Percentiles rank a stretch among this genome's conserved stretches.
Conservation (phyloP, 805 yeast species). For the Peterozyma xylosa region DNA sequence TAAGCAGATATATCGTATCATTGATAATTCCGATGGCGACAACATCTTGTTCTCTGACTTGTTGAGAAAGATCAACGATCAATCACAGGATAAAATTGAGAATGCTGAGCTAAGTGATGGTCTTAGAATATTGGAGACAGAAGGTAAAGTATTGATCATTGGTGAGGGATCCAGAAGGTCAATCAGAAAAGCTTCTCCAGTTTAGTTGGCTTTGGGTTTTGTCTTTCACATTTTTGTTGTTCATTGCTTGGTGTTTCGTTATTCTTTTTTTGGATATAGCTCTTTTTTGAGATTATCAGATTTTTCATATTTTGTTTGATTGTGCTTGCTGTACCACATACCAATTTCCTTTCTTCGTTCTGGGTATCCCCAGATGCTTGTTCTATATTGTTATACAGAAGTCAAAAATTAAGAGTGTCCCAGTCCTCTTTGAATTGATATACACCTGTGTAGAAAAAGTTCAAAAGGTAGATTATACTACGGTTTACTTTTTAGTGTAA, state of each 20-base stretch:
- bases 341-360: too few species aligned
- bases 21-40: constrained; percentile 41
- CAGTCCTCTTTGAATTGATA: too few species aligned
- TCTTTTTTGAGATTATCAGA: background rate
- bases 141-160: constrained; percentile 56
- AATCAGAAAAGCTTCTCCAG: constrained; percentile 20
- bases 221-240: background rate
- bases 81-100: constrained; percentile 57
- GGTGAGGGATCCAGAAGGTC: constrained; percentile 71
- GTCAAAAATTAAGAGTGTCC: too few species aligned
- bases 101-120: constrained; percentile 64
- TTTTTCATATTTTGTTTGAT: too few species aligned
- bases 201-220: background rate
- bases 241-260: background rate
- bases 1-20: constrained; percentile 46
- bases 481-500: too few species aligned
- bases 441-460: too few species aligned
- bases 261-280: background rate
- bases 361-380: too few species aligned
- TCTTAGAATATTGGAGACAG: constrained; percentile 59
- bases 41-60: constrained; percentile 54
- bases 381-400: too few species aligned
- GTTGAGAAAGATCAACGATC: constrained; percentile 57
- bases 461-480: too few species aligned
- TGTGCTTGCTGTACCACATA: too few species aligned